Evolutionary conservation across 192 early-diverging fungal genomes (phyloP).

Genomic region (Lobulomyces angularis): DNA sequence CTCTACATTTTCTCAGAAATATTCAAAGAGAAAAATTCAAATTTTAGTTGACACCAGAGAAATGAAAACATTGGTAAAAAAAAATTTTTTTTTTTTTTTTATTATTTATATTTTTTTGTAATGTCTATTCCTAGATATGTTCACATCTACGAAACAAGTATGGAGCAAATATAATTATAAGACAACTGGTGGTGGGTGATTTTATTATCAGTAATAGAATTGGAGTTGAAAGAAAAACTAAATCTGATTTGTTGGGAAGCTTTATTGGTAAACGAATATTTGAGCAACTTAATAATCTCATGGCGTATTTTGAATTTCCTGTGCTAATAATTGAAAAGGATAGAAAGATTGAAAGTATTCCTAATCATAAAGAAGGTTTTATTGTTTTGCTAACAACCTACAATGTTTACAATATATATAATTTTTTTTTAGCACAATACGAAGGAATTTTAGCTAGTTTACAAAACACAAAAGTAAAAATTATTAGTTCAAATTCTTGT

Average conservation of each 20-base stretch:
- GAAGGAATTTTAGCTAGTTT: slow-evolving; percentile 15
- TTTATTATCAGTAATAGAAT: slow-evolving; percentile 16
- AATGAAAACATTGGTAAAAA: slow-evolving; percentile 6
- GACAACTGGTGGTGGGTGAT: slow-evolving; percentile 17
- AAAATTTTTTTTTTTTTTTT: background rate
- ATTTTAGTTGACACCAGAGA: slow-evolving; percentile 7
- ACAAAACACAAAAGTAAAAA: background rate
- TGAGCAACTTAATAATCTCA: slow-evolving; percentile 8
- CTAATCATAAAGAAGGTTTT: slow-evolving; percentile 1
- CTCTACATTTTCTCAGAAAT: too few species aligned
- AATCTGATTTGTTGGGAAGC: slow-evolving; percentile 8
- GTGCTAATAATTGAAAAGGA: slow-evolving; percentile 9
- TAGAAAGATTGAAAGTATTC: background rate
- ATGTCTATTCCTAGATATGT: too few species aligned
- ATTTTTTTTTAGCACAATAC: slow-evolving; percentile 3
- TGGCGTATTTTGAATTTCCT: slow-evolving; percentile 1
- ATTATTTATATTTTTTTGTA: background rate
- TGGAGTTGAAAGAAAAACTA: slow-evolving; percentile 14
- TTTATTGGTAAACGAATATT: slow-evolving; percentile 10
- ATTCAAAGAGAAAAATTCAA: too few species aligned
- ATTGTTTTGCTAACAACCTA: background rate
- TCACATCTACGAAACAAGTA: slow-evolving; percentile 5
- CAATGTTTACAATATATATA: background rate
- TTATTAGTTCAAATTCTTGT: slow-evolving; percentile 16
- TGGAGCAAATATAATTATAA: slow-evolving; percentile 9